phyloP scores from a whole-genome alignment of 2,329 filamentous ascomycete genomes.

The Pseudogymnoascus sp. region DNA sequence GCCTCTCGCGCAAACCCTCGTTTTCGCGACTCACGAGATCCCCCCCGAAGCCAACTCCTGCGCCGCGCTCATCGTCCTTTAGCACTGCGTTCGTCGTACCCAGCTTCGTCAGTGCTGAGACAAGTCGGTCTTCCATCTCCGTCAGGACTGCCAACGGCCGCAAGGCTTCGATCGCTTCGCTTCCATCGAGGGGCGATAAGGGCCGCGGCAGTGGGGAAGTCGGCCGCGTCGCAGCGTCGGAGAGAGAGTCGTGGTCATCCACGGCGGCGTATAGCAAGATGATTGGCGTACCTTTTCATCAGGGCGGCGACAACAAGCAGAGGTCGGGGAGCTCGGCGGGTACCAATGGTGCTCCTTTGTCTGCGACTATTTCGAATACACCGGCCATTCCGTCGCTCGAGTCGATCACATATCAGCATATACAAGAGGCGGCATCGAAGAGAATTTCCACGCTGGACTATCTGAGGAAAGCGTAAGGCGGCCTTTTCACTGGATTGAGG shows the following conservation, averaged over 20 bases:
- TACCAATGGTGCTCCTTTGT: background rate
- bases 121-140: background rate
- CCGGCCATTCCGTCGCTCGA: constrained; percentile 29
- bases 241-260: constrained; percentile 5
- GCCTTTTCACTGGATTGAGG: background rate
- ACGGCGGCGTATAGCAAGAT: constrained; percentile 9
- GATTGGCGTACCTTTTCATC: background rate
- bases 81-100: background rate
- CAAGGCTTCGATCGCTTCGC: constrained; percentile 3
- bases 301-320: constrained; percentile 17
- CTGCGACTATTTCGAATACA: constrained; percentile 2
- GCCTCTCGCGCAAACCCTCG: constrained; percentile 45
- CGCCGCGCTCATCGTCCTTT: background rate
- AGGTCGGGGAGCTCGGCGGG: constrained; percentile 13
- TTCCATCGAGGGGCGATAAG: constrained; percentile 8
- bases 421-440: constrained; percentile 83
- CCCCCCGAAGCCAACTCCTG: constrained; percentile 24
- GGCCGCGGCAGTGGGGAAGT: background rate
- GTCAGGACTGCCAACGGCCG: constrained; percentile 1
- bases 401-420: constrained; percentile 42
- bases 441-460: constrained; percentile 92
- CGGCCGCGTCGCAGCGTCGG: background rate
- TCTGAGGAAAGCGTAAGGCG: constrained; percentile 73
- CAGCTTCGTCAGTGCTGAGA: background rate
- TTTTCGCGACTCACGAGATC: constrained; percentile 34